Conservation (phyloP, 805 yeast genomes). For the Metschnikowia aberdeeniae region DNA sequence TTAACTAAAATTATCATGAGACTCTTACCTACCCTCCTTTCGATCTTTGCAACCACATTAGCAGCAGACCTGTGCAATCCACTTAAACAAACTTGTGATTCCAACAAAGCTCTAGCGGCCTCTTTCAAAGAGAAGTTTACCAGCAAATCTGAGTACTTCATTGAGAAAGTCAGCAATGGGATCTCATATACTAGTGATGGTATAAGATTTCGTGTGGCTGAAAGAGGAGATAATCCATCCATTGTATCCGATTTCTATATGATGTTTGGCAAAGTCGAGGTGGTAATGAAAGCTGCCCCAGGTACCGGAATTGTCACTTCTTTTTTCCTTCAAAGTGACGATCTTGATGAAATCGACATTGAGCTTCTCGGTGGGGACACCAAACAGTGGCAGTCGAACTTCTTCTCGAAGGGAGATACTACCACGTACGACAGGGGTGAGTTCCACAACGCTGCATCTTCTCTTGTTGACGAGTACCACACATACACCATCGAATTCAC, state of each 20-base stretch:
- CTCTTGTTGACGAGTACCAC: constrained; percentile 59
- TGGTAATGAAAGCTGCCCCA: constrained; percentile 61
- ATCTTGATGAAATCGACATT: constrained; percentile 82
- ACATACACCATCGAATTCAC: constrained; percentile 88
- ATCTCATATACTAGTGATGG: constrained; percentile 50
- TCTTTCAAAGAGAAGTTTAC: constrained; percentile 10
- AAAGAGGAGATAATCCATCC: constrained; percentile 74
- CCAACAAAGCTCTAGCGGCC: constrained; percentile 9
- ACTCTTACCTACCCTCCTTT: neutral
- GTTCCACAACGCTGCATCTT: constrained; percentile 51
- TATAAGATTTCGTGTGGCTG: constrained; percentile 52
- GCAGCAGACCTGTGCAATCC: constrained; percentile 10
- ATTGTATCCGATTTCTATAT: constrained; percentile 74
- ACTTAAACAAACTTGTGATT: constrained; percentile 5
- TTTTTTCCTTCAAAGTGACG: constrained; percentile 76
- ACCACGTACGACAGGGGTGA: constrained; percentile 77
- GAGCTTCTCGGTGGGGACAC: constrained; percentile 85
- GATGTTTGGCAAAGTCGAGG: constrained; percentile 86
- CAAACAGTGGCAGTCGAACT: constrained; percentile 72
- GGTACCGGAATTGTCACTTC: constrained; percentile 82
- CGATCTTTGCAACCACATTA: neutral
- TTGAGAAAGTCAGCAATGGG: constrained; percentile 36
- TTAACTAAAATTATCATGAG: neutral
- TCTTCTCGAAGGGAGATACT: constrained; percentile 76
- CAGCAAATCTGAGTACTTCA: constrained; percentile 14